Conservation (phyloP, 495 filamentous ascomycete species). For the Venustampulla echinocandica region DNA sequence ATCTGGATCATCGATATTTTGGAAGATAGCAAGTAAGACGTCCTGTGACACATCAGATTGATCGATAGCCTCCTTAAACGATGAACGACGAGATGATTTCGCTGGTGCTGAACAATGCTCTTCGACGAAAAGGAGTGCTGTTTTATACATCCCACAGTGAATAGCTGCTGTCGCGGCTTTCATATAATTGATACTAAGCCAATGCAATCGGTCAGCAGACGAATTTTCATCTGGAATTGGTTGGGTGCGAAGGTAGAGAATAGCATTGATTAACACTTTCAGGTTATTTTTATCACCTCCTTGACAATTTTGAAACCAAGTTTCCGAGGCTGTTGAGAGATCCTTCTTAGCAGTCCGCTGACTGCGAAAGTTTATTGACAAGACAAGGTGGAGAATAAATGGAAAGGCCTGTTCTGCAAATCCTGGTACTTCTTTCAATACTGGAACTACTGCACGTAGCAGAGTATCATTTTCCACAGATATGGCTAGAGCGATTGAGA, state of each 20-base stretch:
- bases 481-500: slow-evolving; percentile 53
- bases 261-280: slow-evolving; percentile 60
- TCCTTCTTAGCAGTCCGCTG: slow-evolving; percentile 37
- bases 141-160: slow-evolving; percentile 76
- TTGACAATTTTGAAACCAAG: slow-evolving; percentile 40
- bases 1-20: slow-evolving; percentile 89
- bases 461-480: slow-evolving; percentile 54
- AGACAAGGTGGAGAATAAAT: slow-evolving; percentile 70
- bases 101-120: slow-evolving; percentile 48
- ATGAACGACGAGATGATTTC: slow-evolving; percentile 57
- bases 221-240: slow-evolving; percentile 64
- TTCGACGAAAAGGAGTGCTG: slow-evolving; percentile 76
- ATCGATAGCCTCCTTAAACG: slow-evolving; percentile 43
- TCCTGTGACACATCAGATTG: slow-evolving; percentile 38
- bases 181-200: slow-evolving; percentile 76
- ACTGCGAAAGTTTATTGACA: slow-evolving; percentile 46
- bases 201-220: slow-evolving; percentile 65
- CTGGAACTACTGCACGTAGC: slow-evolving; percentile 51
- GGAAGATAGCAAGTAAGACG: slow-evolving; percentile 71
- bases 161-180: slow-evolving; percentile 69
- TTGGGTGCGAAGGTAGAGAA: slow-evolving; percentile 85
- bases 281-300: slow-evolving; percentile 35
- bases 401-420: slow-evolving; percentile 67
- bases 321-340: slow-evolving; percentile 40
- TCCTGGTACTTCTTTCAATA: slow-evolving; percentile 52